Evolutionary conservation across 2,329 filamentous ascomycete species (phyloP), one percentile per base, ranked within the genome.

Genomic region (Teratosphaeria gauchensis): DNA sequence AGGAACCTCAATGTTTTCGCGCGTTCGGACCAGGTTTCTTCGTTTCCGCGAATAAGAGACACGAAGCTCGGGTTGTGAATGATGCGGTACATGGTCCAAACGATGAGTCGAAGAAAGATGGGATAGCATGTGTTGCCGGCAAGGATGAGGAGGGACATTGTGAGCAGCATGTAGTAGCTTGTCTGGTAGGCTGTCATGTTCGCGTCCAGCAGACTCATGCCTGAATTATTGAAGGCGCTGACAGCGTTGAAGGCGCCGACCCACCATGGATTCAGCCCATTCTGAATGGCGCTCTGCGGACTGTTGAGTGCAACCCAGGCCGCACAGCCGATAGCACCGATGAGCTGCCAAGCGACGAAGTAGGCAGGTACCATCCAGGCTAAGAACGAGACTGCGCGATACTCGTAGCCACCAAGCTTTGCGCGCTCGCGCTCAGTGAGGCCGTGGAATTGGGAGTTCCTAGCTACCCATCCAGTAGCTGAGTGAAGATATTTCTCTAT

Each of bases 151-250:
- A 78, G 70, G 3, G 73, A 75, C 71, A 82, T 73, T 2, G 74
- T 78, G 54, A 81, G 59, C 31, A 82, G 65, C 58, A 82, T 71
- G 2, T 73, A 77, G n/a, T 71, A 69, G 31, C 68, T 66, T 0
- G 66, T 74, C 59, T 82, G 79, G 59, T 85, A 87, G 0, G 82
- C 81, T 3, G 82, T 75, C 75, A 89, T 85, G 66, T 86, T 87
- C 48, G 81, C 79, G 68, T 88, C 84, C 12, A 88, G 73, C 38
- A 88, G 75, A 21, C 81, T 82, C 84, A 89, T 86, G 48, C 85
- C 85, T n/a, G 80, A 84, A 64, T 88, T 88, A 72, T 87, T 87
- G 71, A 88, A 89, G 0, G 85, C 85, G 19, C 83, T 86, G 4
- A 84, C 80, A 1, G 82, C 83, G 61, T 86, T 84, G 73, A 88